Base-by-base conservation (phyloP, 257 asterid genomes). In the Pogostemon cablin region DNA sequence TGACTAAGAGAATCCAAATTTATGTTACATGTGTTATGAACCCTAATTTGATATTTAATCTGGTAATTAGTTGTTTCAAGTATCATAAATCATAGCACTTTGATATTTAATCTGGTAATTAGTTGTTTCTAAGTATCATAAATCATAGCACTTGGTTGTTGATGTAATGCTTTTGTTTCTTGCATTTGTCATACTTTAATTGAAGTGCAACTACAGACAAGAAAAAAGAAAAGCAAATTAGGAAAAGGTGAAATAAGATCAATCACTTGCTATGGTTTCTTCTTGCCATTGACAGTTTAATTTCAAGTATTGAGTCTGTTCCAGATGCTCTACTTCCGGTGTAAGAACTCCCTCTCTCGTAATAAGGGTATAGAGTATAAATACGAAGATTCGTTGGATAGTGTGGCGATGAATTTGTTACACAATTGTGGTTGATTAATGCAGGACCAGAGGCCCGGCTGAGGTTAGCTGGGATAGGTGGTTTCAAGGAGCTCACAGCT, bases 401-500 rank as follows among this genome's bases (percentile, higher is more conserved):
- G 34, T 1, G 32, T 25, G 62, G 25, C 44, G 42, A 42, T 42
- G 50, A 34, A 50, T 50, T 38, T 55, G 37, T 52, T 53, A 37
- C 6, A 37, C 42, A 59, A 11, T 12, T 1, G 32, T 64, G 43
- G 67, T 54, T 54, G 44, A 20, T 41, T 61, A 67, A 40, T 72
- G 79, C 85, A 91, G 97, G 86, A 89, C 90, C 1, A 83, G 79
- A 81, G 95, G 90, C 4, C 96, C 95, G 25, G 62, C 77, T 11
- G 91, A 87, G 55, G 81, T 68, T 4, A 86, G 84, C 11, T 91
- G 97, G 97, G 97, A 89, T 12, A 83, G 90, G 77, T 92, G 98
- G 98, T 89, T 92, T 76, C 92, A 89, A 82, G 96, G 96, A 17
- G 92, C 92, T 37, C 90, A 84, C 12, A 80, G 88, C 73, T 86